phyloP scores from a whole-genome alignment of 2,329 filamentous ascomycete genomes.

The Arthrobotrys pseudoclavata region DNA sequence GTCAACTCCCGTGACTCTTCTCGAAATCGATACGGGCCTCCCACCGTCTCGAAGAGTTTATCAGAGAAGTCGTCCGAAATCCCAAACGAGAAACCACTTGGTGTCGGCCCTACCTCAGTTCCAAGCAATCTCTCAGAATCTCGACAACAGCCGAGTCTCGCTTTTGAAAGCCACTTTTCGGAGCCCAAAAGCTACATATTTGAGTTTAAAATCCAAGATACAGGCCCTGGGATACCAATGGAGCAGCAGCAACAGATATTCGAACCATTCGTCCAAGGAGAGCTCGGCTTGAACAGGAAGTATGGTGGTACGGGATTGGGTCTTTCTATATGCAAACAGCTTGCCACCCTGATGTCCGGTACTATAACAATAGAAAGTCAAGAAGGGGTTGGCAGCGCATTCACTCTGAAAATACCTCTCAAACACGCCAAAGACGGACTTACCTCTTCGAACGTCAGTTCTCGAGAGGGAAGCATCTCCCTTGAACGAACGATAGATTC shows the following conservation, averaged over 20 bases:
- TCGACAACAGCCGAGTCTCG: conserved; percentile 38
- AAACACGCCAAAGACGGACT: conserved; percentile 38
- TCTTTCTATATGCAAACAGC: conserved; percentile 87
- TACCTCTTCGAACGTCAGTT: conserved; percentile 48
- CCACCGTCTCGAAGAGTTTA: conserved; percentile 23
- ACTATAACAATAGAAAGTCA: conserved; percentile 79
- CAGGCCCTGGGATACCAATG: conserved; percentile 84
- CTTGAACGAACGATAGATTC: conserved; percentile 29
- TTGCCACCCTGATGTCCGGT: conserved; percentile 90
- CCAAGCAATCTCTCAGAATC: conserved; percentile 10
- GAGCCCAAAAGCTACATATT: conserved; percentile 74
- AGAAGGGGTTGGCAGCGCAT: conserved; percentile 80
- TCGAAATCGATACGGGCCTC: conserved; percentile 39
- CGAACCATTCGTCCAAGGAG: conserved; percentile 93
- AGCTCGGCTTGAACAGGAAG: conserved; percentile 87
- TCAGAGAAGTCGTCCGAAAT: conserved; percentile 38
- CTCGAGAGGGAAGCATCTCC: conserved; percentile 57
- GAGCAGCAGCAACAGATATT: conserved; percentile 86
- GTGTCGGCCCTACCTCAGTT: not conserved
- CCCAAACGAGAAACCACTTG: conserved; percentile 21
- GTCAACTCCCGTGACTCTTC: conserved; percentile 44
- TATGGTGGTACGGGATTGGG: conserved; percentile 90
- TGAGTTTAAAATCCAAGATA: conserved; percentile 90
- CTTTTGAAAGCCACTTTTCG: conserved; percentile 21
- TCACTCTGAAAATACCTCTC: conserved; percentile 82